A percentile compares a stretch with the other conserved stretches of the same genome.
Evolutionary conservation across 2,329 filamentous ascomycete species (phyloP).

Genomic region (Fusarium coicis): DNA sequence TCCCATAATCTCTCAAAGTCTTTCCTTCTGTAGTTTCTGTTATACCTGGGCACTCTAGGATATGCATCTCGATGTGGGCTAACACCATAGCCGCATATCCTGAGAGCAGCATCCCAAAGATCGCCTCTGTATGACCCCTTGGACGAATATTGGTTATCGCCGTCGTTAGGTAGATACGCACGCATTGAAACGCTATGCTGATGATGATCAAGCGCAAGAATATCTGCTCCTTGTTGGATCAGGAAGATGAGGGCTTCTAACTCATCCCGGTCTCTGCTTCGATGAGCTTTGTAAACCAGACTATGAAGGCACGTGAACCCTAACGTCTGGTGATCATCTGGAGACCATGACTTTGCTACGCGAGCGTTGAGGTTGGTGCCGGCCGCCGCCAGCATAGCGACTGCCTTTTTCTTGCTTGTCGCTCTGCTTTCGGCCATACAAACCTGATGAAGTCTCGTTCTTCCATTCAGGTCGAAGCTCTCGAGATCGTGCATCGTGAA

Average conservation of each 20-base stretch:
- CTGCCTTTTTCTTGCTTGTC: slow-evolving; percentile 4
- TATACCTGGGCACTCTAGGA: slow-evolving; percentile 11
- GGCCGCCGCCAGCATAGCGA: background rate
- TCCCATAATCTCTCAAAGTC: slow-evolving; percentile 28
- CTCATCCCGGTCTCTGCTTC: background rate
- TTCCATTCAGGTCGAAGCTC: slow-evolving; percentile 8
- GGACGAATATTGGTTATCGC: slow-evolving; percentile 5
- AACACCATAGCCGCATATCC: slow-evolving; percentile 8
- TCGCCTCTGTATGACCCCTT: slow-evolving; percentile 23
- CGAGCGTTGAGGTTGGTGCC: background rate
- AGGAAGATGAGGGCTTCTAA: background rate
- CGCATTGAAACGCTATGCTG: background rate
- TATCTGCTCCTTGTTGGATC: background rate
- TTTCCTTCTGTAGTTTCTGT: background rate
- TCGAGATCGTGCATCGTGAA: slow-evolving; percentile 5
- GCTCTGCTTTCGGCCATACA: slow-evolving; percentile 5
- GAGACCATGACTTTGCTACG: background rate
- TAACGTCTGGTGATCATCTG: slow-evolving; percentile 3
- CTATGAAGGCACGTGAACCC: slow-evolving; percentile 7
- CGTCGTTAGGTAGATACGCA: slow-evolving; percentile 4
- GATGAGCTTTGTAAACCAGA: slow-evolving; percentile 1
- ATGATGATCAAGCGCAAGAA: background rate
- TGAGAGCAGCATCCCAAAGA: slow-evolving; percentile 25
- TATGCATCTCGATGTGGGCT: background rate
- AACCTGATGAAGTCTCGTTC: slow-evolving; percentile 7